These are phyloP conservation scores for Malania oleifera DNA, from an alignment of 164 flowering plant species.

Conservation along the genomic window DNA sequence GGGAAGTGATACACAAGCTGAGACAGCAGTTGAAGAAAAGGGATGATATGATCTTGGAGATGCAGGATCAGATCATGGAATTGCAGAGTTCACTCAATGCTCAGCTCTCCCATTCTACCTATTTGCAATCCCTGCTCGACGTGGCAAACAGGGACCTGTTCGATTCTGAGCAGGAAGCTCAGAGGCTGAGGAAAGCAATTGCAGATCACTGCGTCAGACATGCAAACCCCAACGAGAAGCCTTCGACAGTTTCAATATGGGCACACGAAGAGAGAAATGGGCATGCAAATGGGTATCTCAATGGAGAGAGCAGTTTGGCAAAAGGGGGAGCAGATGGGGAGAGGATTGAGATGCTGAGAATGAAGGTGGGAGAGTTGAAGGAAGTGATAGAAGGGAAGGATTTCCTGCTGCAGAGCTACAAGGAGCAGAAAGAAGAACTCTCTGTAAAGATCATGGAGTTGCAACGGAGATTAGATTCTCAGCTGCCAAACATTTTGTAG, in stretches of 20 bases:
- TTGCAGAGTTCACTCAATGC: conserved; percentile 57
- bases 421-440: conserved; percentile 82
- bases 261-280: conserved; percentile 47
- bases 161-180: conserved; percentile 81
- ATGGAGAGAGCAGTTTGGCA: conserved; percentile 32
- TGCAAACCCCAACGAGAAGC: conserved; percentile 29
- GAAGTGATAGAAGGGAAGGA: conserved; percentile 89
- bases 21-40: conserved; percentile 87
- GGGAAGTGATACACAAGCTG: conserved; percentile 86
- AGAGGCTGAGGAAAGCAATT: conserved; percentile 81
- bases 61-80: conserved; percentile 91
- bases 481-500: conserved; percentile 86
- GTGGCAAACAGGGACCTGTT: conserved; percentile 67
- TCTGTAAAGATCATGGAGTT: conserved; percentile 64
- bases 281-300: conserved; percentile 49
- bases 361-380: conserved; percentile 72
- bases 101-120: conserved; percentile 50
- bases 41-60: conserved; percentile 92
- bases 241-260: conserved; percentile 29
- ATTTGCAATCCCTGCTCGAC: conserved; percentile 70
- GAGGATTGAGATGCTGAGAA: conserved; percentile 63
- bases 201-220: conserved; percentile 80
- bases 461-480: conserved; percentile 78
- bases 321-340: conserved; percentile 52
- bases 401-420: conserved; percentile 73